Base-by-base conservation (phyloP, 257 asterid genomes). In the Handroanthus guayacan region DNA sequence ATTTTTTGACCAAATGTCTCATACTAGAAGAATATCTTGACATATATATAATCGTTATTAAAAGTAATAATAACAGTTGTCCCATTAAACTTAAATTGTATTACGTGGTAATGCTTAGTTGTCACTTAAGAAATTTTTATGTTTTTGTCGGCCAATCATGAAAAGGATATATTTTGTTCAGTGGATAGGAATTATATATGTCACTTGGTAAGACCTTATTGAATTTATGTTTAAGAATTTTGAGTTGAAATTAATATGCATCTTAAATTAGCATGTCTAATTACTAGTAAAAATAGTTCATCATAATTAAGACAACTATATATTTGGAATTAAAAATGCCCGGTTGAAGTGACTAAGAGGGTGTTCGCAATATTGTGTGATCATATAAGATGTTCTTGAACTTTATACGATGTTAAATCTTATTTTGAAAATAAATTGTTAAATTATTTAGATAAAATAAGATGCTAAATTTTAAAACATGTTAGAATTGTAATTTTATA, bases 81-180 rank as follows among this genome's bases (percentile, higher is more conserved):
- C 18, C 10, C 48, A 62, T 62, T 39, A 12, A 62, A 38, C 9
- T 36, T 3, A 69, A 56, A 18, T 62, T 73, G 69, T 71, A 20
- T 47, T 55, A 56, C 54, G 62, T 11, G 54, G 57, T 54, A 63
- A 62, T 13, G 73, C 76, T 69, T 69, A 44, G 77, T 38, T 78
- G 79, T 78, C 72, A 75, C 31, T 61, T 31, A 56, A 47, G 57
- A 70, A 14, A 4, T 70, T 16, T 48, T 74, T 39, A 74, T 76
- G 83, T 61, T 77, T 71, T 36, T 83, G 86, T 79, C 86, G 82
- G 82, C 54, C 67, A 72, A 83, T 79, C 68, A 70, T 74, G 66
- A 6, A 69, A 38, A 13, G 75, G 81, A 74, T 69, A 78, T 54
- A 16, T 12, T 84, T 60, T 25, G 44, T 84, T 78, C 75, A 74